Evolutionary conservation across 2,329 filamentous ascomycete genomes (phyloP).

Genomic region (Fusarium udum): DNA sequence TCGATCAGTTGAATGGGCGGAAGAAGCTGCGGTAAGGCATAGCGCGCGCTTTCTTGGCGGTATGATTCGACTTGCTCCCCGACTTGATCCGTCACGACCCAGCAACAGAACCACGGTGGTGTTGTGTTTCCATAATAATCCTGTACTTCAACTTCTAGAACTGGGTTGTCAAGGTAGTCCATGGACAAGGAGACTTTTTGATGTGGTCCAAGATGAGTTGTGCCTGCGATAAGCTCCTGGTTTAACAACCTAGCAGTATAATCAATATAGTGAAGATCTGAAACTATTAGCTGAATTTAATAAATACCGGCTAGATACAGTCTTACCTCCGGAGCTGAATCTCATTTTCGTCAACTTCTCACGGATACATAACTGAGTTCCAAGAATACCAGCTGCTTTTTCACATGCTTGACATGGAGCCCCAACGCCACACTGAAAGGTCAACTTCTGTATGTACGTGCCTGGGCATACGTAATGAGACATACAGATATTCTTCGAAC

Average conservation of each 20-base stretch:
- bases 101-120: constrained; percentile 43
- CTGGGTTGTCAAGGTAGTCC: constrained; percentile 42
- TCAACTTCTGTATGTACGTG: constrained; percentile 11
- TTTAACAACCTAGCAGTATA: constrained; percentile 42
- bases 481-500: constrained; percentile 42
- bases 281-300: neutral
- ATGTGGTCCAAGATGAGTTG: constrained; percentile 42
- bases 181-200: constrained; percentile 40
- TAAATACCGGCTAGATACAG: neutral
- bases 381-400: constrained; percentile 40
- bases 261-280: constrained; percentile 44
- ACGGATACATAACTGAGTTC: constrained; percentile 39
- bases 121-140: constrained; percentile 39
- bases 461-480: neutral
- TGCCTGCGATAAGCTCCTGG: constrained; percentile 43
- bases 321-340: constrained; percentile 42
- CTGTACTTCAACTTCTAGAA: constrained; percentile 38
- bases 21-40: constrained; percentile 40
- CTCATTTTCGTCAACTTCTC: constrained; percentile 44
- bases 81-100: constrained; percentile 43
- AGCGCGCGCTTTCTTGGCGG: constrained; percentile 41
- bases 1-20: constrained; percentile 33
- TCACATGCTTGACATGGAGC: constrained; percentile 40
- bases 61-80: constrained; percentile 41
- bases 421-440: constrained; percentile 39